Conservation (phyloP, 192 early-diverging fungal genomes). For the Gryganskiella cystojenkinii region DNA sequence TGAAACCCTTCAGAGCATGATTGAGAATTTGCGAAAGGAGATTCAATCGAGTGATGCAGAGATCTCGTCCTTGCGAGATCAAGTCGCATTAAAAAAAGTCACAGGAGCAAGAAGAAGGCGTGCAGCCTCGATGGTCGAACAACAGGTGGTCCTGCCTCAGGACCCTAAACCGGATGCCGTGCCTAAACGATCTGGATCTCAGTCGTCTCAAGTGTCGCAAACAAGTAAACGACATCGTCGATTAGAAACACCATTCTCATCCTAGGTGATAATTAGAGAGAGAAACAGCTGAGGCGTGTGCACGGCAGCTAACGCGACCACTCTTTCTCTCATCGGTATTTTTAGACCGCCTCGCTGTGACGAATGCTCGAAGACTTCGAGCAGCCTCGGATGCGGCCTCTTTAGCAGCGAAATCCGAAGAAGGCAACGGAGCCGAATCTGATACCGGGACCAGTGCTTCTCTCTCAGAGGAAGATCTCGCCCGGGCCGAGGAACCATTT, state of each 20-base stretch:
- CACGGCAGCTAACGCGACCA: neutral
- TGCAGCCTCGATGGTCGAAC: conserved; percentile 49
- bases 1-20: conserved; percentile 45
- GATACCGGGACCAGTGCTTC: too few relatives aligned
- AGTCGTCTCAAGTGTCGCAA: conserved; percentile 33
- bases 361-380: conserved; percentile 32
- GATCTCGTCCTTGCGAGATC: conserved; percentile 46
- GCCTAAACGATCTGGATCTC: conserved; percentile 27
- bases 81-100: conserved; percentile 49
- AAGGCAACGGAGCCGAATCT: conserved; percentile 25
- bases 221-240: conserved; percentile 24
- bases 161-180: conserved; percentile 18
- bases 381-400: conserved; percentile 48
- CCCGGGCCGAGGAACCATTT: conserved; percentile 33
- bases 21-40: conserved; percentile 48
- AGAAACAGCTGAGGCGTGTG: neutral
- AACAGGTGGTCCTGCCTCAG: conserved; percentile 26
- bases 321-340: neutral
- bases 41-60: conserved; percentile 50
- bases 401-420: conserved; percentile 33
- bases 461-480: conserved; percentile 24
- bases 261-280: neutral
- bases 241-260: neutral
- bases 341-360: conserved; percentile 35
- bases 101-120: conserved; percentile 40